These are phyloP conservation scores for Stevia rebaudiana DNA, from an alignment of 140 eudicot genomes.

Conservation along the genomic window DNA sequence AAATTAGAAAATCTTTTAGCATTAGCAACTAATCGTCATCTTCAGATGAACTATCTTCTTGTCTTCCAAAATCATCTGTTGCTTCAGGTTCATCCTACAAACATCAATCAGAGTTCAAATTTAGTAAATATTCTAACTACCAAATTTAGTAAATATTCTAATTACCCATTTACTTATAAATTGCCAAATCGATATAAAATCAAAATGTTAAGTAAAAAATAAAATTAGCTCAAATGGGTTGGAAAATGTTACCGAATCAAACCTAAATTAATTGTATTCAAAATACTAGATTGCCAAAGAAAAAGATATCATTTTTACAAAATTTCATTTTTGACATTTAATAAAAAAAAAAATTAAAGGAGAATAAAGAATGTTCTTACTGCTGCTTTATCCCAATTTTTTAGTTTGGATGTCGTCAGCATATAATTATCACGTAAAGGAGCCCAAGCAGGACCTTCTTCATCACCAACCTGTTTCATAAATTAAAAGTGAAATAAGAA, in stretches of 20 bases:
- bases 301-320: no score
- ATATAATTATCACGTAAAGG: conserved; percentile 86
- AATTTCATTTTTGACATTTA: no score
- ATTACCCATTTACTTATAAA: not conserved
- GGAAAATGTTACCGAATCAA: no score
- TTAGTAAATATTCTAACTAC: conserved; percentile 1
- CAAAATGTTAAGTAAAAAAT: no score
- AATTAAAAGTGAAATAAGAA: not conserved
- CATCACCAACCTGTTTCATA: conserved; percentile 34
- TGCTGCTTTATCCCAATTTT: conserved; percentile 80
- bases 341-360: no score
- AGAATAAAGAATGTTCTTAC: conserved; percentile 23
- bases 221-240: no score
- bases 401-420: conserved; percentile 78
- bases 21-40: conserved; percentile 30
- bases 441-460: conserved; percentile 84
- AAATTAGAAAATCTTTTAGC: not conserved
- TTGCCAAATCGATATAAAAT: no score
- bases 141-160: no score
- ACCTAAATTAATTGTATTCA: no score
- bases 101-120: not conserved
- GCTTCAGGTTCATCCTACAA: conserved; percentile 34
- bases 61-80: conserved; percentile 33
- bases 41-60: conserved; percentile 45
- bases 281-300: no score